Conservation (phyloP, 2,329 filamentous ascomycete species). For the Gnomoniopsis smithogilvyi region DNA sequence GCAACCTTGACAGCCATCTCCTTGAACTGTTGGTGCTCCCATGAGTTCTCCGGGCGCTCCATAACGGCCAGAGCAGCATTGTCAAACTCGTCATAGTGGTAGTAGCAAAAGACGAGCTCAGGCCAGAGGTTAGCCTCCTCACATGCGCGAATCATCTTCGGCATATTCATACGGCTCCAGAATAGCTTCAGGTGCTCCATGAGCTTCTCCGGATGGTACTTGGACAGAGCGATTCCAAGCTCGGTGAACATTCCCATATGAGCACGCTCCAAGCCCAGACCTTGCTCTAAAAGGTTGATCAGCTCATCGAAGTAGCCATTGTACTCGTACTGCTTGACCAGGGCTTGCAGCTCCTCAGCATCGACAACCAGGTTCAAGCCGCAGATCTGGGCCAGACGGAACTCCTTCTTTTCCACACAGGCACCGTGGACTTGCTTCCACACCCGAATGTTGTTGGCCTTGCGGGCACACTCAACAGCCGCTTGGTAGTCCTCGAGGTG, state of each 20-base stretch:
- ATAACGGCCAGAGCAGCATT: constrained; percentile 97
- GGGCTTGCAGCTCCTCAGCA: constrained; percentile 86
- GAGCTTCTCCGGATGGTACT: constrained; percentile 90
- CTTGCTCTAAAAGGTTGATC: constrained; percentile 89
- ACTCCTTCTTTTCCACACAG: constrained; percentile 96
- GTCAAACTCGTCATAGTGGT: constrained; percentile 97
- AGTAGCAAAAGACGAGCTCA: constrained; percentile 95
- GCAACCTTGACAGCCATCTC: constrained; percentile 97
- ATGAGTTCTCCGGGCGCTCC: constrained; percentile 94
- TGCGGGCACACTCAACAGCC: constrained; percentile 94
- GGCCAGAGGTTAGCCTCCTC: constrained; percentile 97
- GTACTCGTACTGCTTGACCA: constrained; percentile 94
- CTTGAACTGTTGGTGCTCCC: constrained; percentile 99
- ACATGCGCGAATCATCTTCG: constrained; percentile 90
- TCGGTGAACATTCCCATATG: constrained; percentile 98
- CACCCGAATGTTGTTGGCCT: constrained; percentile 98
- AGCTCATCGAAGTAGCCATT: constrained; percentile 99
- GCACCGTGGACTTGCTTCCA: constrained; percentile 99
- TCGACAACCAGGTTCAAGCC: constrained; percentile 97
- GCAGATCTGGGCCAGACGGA: constrained; percentile 97
- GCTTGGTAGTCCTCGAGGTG: constrained; percentile 96
- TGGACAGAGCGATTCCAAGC: constrained; percentile 85
- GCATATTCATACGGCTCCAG: constrained; percentile 97
- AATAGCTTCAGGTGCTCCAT: constrained; percentile 99
- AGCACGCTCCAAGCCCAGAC: constrained; percentile 84